These are phyloP conservation scores for Pulicaria dysenterica DNA, from an alignment of 129 eudicot species.

Conservation along the genomic window DNA sequence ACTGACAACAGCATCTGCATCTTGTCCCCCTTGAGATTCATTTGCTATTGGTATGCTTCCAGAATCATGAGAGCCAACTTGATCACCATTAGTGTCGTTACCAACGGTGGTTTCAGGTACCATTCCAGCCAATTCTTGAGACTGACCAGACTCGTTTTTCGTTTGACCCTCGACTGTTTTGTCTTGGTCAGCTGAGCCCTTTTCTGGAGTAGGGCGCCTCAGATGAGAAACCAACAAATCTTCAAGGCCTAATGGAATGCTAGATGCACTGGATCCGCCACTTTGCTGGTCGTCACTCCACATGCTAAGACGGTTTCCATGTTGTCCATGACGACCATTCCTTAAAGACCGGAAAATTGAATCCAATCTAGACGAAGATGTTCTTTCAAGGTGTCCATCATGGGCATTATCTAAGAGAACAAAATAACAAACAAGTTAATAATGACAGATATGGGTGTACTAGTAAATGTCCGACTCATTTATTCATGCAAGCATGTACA, in stretches of 20 bases:
- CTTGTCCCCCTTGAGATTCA: slow-evolving; percentile 44
- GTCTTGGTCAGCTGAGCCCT: slow-evolving; percentile 49
- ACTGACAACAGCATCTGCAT: slow-evolving; percentile 42
- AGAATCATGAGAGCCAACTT: slow-evolving; percentile 37
- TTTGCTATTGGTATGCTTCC: slow-evolving; percentile 40
- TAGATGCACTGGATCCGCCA: slow-evolving; percentile 74
- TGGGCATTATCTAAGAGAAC: slow-evolving; percentile 57
- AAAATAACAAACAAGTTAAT: neutral
- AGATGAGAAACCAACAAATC: slow-evolving; percentile 78
- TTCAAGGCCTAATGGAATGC: slow-evolving; percentile 88
- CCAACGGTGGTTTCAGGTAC: slow-evolving; percentile 47
- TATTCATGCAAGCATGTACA: neutral
- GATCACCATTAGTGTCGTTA: slow-evolving; percentile 40
- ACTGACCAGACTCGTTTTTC: slow-evolving; percentile 48
- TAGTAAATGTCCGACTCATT: neutral
- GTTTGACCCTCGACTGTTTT: slow-evolving; percentile 45
- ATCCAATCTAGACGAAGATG: slow-evolving; percentile 70
- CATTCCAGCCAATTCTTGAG: slow-evolving; percentile 50
- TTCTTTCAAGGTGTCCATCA: slow-evolving; percentile 60
- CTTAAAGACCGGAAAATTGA: slow-evolving; percentile 81
- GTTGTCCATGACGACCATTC: slow-evolving; percentile 90
- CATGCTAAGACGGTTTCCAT: slow-evolving; percentile 76
- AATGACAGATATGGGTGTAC: neutral
- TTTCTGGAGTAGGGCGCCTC: slow-evolving; percentile 63
- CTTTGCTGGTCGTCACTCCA: slow-evolving; percentile 79